These are phyloP conservation scores for Phytophthora meadii DNA, from an alignment of 352 stramenopile species.

Conservation along the genomic window DNA sequence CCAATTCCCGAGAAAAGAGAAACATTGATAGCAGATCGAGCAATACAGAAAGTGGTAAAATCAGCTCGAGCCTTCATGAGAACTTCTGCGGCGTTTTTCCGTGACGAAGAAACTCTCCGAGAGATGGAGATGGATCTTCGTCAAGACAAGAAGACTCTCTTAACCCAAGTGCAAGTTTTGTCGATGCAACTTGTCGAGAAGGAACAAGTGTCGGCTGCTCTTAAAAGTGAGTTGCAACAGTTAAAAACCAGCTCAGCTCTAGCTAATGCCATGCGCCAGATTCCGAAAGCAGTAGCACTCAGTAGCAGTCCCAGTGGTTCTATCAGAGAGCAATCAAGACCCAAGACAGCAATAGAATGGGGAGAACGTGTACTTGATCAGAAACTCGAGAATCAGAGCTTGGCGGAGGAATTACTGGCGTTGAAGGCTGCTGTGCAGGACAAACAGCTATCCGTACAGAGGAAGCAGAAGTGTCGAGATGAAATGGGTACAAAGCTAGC, in stretches of 20 bases:
- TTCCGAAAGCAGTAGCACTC: slow-evolving; percentile 7
- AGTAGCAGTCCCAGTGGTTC: slow-evolving; percentile 1
- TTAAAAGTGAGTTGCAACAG: slow-evolving; percentile 59
- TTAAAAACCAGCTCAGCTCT: slow-evolving; percentile 69
- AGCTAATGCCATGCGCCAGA: slow-evolving; percentile 31
- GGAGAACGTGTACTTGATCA: slow-evolving; percentile 48
- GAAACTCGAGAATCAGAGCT: slow-evolving; percentile 50
- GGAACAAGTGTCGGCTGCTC: slow-evolving; percentile 34
- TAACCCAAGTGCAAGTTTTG: slow-evolving; percentile 40
- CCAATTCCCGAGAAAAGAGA: slow-evolving; percentile 1
- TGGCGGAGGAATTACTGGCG: slow-evolving; percentile 39
- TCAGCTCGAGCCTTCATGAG: slow-evolving; percentile 30
- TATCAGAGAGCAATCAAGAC: slow-evolving; percentile 1
- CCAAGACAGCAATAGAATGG: slow-evolving; percentile 50
- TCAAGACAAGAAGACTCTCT: slow-evolving; percentile 48
- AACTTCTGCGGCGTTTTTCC: slow-evolving; percentile 48
- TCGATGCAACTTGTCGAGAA: slow-evolving; percentile 41
- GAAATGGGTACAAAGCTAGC: slow-evolving; percentile 41
- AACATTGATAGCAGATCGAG: not conserved
- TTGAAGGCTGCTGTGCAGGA: slow-evolving; percentile 41
- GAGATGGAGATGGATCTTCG: slow-evolving; percentile 48
- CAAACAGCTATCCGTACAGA: slow-evolving; percentile 23
- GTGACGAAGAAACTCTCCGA: slow-evolving; percentile 56
- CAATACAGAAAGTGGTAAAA: slow-evolving; percentile 7
- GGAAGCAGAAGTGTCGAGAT: slow-evolving; percentile 40